Evolutionary conservation across 2,329 filamentous ascomycete genomes (phyloP).

Genomic region (Coniochaeta sp.): DNA sequence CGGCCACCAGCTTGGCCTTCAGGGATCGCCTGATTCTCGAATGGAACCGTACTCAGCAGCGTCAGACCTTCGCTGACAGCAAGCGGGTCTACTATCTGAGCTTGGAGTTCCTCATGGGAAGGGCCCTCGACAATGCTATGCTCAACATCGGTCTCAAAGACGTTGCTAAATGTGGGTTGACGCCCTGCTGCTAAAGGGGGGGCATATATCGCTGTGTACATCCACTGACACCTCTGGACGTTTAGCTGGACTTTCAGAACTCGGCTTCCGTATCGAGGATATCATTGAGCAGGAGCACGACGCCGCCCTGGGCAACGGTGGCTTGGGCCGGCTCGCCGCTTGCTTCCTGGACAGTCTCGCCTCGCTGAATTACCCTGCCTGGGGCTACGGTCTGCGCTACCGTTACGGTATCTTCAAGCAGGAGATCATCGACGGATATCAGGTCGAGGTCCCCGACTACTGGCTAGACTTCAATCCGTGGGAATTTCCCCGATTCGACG

Average conservation of each 20-base stretch:
- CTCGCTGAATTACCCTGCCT: constrained; percentile 89
- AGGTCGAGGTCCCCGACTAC: constrained; percentile 97
- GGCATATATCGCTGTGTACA: not conserved
- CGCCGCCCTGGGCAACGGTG: constrained; percentile 91
- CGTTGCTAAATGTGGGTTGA: constrained; percentile 61
- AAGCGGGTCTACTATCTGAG: constrained; percentile 98
- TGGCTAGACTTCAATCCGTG: constrained; percentile 99
- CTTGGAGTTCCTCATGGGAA: constrained; percentile 95
- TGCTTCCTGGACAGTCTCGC: constrained; percentile 97
- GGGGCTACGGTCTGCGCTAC: constrained; percentile 95
- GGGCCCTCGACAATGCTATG: constrained; percentile 97
- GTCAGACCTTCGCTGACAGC: constrained; percentile 80
- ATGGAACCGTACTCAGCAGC: constrained; percentile 98
- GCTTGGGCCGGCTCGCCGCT: constrained; percentile 86
- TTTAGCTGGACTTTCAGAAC: constrained; percentile 72
- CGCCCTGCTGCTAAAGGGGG: not conserved
- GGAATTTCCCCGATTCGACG: constrained; percentile 95
- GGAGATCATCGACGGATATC: constrained; percentile 95
- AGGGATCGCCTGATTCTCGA: constrained; percentile 87
- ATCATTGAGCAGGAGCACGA: constrained; percentile 93
- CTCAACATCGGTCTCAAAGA: constrained; percentile 89
- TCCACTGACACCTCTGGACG: not conserved
- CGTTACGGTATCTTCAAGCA: constrained; percentile 99
- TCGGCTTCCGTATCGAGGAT: constrained; percentile 96
- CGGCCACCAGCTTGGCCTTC: constrained; percentile 85